Conservation (phyloP, 768 basidiomycete genomes). For the Mycena venus region DNA sequence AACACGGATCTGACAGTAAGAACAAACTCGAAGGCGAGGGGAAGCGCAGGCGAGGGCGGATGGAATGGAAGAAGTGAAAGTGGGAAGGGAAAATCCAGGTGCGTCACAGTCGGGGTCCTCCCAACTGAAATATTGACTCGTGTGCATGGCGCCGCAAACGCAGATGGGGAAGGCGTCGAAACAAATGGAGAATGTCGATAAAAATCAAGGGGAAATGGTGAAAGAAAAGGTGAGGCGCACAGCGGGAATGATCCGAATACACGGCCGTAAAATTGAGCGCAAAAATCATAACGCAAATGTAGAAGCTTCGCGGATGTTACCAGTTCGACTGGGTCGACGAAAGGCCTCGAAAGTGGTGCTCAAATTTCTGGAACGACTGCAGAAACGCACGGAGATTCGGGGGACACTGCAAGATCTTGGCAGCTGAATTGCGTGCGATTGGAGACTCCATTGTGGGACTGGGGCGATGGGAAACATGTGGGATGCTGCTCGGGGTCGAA, state of each 20-base stretch:
- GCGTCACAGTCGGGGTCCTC: not conserved
- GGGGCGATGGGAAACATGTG: not conserved
- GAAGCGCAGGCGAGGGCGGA: no score
- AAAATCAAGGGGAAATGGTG: not conserved
- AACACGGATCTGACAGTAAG: no score
- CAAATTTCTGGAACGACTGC: no score
- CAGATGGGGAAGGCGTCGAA: not conserved
- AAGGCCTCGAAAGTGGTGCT: not conserved
- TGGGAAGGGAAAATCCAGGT: not conserved
- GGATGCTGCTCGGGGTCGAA: no score
- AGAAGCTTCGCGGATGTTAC: not conserved
- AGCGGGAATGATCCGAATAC: not conserved
- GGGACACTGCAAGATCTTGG: not conserved
- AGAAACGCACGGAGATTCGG: no score
- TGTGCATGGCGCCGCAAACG: not conserved
- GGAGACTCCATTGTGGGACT: not conserved
- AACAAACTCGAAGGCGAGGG: not conserved
- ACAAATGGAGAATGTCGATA: not conserved
- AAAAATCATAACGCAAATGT: not conserved
- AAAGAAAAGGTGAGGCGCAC: not conserved
- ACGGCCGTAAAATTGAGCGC: not conserved
- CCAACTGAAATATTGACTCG: no score
- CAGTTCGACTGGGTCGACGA: not conserved
- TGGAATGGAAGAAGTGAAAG: no score
- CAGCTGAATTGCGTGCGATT: not conserved